Conservation (phyloP, 441 rosid species). For the Rhodomyrtus psidioides region DNA sequence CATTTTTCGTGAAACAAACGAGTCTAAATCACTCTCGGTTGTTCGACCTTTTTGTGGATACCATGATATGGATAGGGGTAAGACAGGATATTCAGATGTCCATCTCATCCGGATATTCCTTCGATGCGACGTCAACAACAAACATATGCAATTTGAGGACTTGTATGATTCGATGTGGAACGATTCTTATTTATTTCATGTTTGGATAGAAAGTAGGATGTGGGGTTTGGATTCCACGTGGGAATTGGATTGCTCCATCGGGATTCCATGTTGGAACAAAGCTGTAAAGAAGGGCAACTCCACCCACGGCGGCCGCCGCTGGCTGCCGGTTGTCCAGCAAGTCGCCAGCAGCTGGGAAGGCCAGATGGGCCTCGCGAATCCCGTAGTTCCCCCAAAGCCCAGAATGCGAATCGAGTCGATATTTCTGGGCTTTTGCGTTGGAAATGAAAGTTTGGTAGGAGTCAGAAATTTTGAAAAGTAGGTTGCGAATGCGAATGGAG, state of each 20-base stretch:
- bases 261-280: neutral
- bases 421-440: neutral
- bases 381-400: neutral
- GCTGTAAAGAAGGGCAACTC: neutral
- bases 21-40: neutral
- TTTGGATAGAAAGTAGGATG: neutral
- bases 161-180: neutral
- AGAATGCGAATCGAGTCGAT: neutral
- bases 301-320: fast-evolving
- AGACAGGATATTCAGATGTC: fast-evolving
- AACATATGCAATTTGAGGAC: fast-evolving
- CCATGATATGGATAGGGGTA: fast-evolving
- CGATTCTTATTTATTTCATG: fast-evolving
- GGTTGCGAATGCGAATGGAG: neutral
- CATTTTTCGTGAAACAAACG: no score
- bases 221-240: neutral
- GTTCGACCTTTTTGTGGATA: neutral
- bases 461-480: neutral
- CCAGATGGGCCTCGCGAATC: neutral
- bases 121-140: neutral
- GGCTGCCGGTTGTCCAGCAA: fast-evolving
- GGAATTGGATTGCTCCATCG: fast-evolving
- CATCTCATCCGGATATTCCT: neutral
- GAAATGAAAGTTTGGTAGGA: neutral
- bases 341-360: fast-evolving